Percentiles rank a stretch among this genome's conserved stretches.
These are phyloP conservation scores for Noccaea bulbosa DNA, from an alignment of 345 rosid species.

Conservation along the genomic window DNA sequence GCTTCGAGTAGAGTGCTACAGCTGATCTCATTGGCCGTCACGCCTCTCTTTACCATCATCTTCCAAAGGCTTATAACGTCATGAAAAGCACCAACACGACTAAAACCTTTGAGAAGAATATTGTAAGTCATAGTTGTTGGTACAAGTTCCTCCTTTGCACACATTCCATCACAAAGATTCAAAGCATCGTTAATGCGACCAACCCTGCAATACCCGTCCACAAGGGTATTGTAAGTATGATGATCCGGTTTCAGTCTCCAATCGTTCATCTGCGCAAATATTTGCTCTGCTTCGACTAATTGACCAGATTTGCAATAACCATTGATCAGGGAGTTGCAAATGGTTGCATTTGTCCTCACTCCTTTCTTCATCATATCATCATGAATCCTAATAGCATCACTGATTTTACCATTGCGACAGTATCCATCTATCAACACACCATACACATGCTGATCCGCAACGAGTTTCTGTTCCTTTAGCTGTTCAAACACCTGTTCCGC, in stretches of 20 bases:
- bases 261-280: slow-evolving; percentile 50
- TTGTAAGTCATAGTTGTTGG: slow-evolving; percentile 68
- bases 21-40: slow-evolving; percentile 57
- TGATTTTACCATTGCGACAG: slow-evolving; percentile 61
- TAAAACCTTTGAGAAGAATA: slow-evolving; percentile 78
- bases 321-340: slow-evolving; percentile 76
- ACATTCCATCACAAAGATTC: slow-evolving; percentile 62
- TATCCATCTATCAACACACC: slow-evolving; percentile 85
- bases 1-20: slow-evolving; percentile 73
- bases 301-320: slow-evolving; percentile 78
- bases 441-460: slow-evolving; percentile 64
- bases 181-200: slow-evolving; percentile 61
- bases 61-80: slow-evolving; percentile 71
- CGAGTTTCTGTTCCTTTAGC: slow-evolving; percentile 45
- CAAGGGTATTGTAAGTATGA: slow-evolving; percentile 69
- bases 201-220: slow-evolving; percentile 76
- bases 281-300: slow-evolving; percentile 52
- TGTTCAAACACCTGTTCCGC: slow-evolving; percentile 57
- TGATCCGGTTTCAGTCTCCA: slow-evolving; percentile 77
- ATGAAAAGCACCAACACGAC: slow-evolving; percentile 53
- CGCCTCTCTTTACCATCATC: slow-evolving; percentile 61
- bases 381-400: slow-evolving; percentile 62
- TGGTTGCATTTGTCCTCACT: slow-evolving; percentile 62
- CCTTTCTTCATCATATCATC: slow-evolving; percentile 66
- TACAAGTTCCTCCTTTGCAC: slow-evolving; percentile 50